These are phyloP conservation scores for Fremontodendron californicum DNA, from an alignment of 345 rosid genomes.

Conservation along the genomic window DNA sequence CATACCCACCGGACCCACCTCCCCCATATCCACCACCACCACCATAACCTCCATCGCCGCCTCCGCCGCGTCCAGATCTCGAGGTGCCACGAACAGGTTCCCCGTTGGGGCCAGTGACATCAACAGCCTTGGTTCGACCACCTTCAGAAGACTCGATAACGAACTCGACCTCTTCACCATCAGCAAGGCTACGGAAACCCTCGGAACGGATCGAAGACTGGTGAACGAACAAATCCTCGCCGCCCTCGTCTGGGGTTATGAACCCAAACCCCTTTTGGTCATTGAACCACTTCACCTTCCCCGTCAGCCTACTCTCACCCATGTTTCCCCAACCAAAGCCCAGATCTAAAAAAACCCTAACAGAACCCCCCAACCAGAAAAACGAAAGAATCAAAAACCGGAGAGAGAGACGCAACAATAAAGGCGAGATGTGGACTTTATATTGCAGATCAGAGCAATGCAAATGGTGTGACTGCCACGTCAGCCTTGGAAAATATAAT, in stretches of 20 bases:
- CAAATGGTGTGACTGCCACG: conserved; percentile 25
- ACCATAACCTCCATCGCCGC: conserved; percentile 25
- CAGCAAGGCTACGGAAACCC: conserved; percentile 66
- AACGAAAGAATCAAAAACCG: not conserved
- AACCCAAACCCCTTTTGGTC: conserved; percentile 82
- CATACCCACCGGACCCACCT: conserved; percentile 29
- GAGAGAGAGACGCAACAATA: conserved; percentile 2
- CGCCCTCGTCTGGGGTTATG: conserved; percentile 82
- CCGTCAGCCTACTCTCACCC: conserved; percentile 44
- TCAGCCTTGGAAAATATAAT: conserved; percentile 3
- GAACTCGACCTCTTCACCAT: conserved; percentile 66
- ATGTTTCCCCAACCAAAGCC: not conserved
- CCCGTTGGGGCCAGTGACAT: conserved; percentile 70
- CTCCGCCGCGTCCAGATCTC: conserved; percentile 44
- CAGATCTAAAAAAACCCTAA: conserved; percentile 13
- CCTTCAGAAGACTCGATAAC: conserved; percentile 34
- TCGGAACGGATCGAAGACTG: conserved; percentile 78
- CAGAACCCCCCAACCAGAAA: not conserved
- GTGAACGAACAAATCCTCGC: conserved; percentile 86
- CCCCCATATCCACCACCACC: conserved; percentile 36
- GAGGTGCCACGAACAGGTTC: conserved; percentile 36
- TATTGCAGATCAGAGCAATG: conserved; percentile 17
- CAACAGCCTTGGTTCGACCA: conserved; percentile 72
- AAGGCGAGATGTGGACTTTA: conserved; percentile 26
- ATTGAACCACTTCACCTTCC: conserved; percentile 70